These are phyloP conservation scores for Sporothrix humicola DNA, from an alignment of 2,329 filamentous ascomycete genomes.

Conservation along the genomic window DNA sequence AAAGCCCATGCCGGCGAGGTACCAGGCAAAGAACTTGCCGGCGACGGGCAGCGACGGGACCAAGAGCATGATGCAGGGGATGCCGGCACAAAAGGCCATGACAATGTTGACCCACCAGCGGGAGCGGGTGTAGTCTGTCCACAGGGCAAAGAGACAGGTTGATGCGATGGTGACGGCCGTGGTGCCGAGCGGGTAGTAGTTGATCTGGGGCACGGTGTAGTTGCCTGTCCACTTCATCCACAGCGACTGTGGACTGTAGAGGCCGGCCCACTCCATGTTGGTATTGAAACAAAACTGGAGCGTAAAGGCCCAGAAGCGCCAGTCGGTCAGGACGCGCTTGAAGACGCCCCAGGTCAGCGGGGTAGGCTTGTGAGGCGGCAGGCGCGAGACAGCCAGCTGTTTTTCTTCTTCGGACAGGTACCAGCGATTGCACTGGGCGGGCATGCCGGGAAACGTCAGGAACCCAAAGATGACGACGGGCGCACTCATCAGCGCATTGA, in stretches of 20 bases:
- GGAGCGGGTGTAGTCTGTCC: slow-evolving; percentile 15
- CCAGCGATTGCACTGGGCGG: slow-evolving; percentile 45
- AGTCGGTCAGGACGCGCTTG: slow-evolving; percentile 48
- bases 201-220: slow-evolving; percentile 56
- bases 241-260: slow-evolving; percentile 67
- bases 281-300: slow-evolving; percentile 74
- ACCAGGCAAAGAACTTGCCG: slow-evolving; percentile 30
- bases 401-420: slow-evolving; percentile 51
- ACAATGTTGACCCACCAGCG: slow-evolving; percentile 21
- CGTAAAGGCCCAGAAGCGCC: slow-evolving; percentile 69
- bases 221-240: slow-evolving; percentile 53
- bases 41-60: background rate
- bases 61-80: slow-evolving; percentile 15
- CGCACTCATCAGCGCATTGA: slow-evolving; percentile 30
- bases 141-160: slow-evolving; percentile 67
- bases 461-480: slow-evolving; percentile 30
- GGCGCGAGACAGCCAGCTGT: slow-evolving; percentile 48
- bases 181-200: slow-evolving; percentile 62
- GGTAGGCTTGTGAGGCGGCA: slow-evolving; percentile 40
- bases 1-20: slow-evolving; percentile 9
- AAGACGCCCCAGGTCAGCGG: slow-evolving; percentile 43
- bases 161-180: slow-evolving; percentile 61
- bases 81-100: background rate
- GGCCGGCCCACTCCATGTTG: slow-evolving; percentile 66
- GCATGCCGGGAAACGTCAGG: slow-evolving; percentile 32